Percentiles rank a stretch among this genome's conserved stretches.
Evolutionary conservation across 1,284 basidiomycete species (phyloP).

Genomic region (Thecaphora thlaspeos): DNA sequence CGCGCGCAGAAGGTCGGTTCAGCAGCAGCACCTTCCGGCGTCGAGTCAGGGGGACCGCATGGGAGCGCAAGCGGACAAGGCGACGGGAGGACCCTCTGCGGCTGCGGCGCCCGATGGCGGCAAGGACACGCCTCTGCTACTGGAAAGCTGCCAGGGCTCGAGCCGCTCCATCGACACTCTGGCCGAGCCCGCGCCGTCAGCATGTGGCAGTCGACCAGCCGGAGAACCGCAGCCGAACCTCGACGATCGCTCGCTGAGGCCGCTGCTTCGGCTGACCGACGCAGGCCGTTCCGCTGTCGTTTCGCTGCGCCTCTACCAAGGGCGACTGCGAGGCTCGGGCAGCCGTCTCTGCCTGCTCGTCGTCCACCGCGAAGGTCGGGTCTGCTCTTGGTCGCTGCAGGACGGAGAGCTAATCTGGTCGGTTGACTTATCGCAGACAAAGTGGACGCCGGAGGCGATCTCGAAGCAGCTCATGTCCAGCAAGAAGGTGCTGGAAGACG

Average conservation of each 20-base stretch:
- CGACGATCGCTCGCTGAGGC: neutral
- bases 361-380: conserved; percentile 26
- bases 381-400: conserved; percentile 25
- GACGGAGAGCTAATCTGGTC: conserved; percentile 25
- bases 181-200: too few species aligned
- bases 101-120: too few species aligned
- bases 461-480: neutral
- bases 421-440: conserved; percentile 15
- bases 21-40: too few species aligned
- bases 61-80: too few species aligned
- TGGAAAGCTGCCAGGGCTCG: too few species aligned
- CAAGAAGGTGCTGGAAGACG: neutral
- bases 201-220: too few species aligned
- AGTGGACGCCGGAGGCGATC: conserved; percentile 6
- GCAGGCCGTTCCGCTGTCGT: conserved; percentile 22
- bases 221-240: neutral
- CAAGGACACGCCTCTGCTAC: too few species aligned
- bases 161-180: too few species aligned
- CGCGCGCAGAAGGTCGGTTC: too few species aligned
- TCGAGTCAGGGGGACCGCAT: too few species aligned
- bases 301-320: conserved; percentile 13
- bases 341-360: conserved; percentile 7
- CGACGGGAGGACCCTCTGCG: too few species aligned
- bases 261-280: neutral
- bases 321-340: neutral